Evolutionary conservation across 73 alveolate species (phyloP).

Genomic region (Symbiodinium pilosum): DNA sequence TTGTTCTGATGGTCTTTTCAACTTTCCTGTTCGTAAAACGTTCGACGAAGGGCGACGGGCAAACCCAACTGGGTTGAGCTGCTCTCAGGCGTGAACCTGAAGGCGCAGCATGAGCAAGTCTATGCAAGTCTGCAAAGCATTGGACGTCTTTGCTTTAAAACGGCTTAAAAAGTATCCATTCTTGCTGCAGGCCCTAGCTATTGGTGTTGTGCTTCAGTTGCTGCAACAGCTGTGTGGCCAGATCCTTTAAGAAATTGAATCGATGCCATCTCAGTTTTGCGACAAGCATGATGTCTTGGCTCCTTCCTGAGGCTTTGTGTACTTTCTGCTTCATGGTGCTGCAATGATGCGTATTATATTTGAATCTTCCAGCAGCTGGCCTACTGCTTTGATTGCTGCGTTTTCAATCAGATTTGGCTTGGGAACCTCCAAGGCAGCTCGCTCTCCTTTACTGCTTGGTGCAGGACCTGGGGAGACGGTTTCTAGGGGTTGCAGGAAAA

Average conservation of each 20-base stretch:
- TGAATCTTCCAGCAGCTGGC: not conserved
- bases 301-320: not conserved
- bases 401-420: too few relatives aligned
- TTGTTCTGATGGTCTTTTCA: not conserved
- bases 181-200: not conserved
- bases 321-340: not conserved
- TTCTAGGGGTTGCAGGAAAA: not conserved
- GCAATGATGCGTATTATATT: not conserved
- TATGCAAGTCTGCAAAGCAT: not conserved
- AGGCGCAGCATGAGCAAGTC: not conserved
- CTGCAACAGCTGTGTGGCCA: slow-evolving; percentile 68
- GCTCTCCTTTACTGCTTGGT: not conserved
- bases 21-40: not conserved
- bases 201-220: slow-evolving; percentile 35
- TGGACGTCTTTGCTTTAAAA: too few relatives aligned
- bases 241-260: too few relatives aligned
- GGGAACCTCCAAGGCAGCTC: not conserved
- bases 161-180: too few relatives aligned
- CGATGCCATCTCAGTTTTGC: not conserved
- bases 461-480: not conserved
- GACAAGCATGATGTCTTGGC: too few relatives aligned
- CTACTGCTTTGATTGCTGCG: too few relatives aligned
- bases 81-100: slow-evolving; percentile 38
- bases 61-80: slow-evolving; percentile 57
- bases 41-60: slow-evolving; percentile 39